Percentiles rank a stretch among this genome's conserved stretches.
Evolutionary conservation across 106 monocot species (phyloP).

Genomic region (Iris macrosiphon): DNA sequence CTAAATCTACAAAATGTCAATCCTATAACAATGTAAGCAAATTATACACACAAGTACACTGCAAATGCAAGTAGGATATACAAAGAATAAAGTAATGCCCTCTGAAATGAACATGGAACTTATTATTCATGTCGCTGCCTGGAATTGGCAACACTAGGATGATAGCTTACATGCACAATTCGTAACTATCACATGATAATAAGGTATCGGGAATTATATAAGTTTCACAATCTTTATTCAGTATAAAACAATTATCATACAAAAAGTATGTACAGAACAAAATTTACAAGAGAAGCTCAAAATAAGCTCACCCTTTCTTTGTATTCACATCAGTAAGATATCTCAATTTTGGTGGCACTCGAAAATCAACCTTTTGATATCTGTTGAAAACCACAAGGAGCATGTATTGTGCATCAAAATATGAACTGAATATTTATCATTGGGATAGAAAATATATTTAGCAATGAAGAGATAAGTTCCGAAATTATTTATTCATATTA

Average conservation of each 20-base stretch:
- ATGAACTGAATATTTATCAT: not conserved
- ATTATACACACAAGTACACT: too few relatives aligned
- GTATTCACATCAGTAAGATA: conserved; percentile 9
- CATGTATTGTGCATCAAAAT: conserved; percentile 6
- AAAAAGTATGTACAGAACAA: not conserved
- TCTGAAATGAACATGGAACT: too few relatives aligned
- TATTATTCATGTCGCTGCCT: too few relatives aligned
- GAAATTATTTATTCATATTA: not conserved
- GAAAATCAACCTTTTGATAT: conserved; percentile 76
- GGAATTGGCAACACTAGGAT: too few relatives aligned
- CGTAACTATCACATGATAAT: too few relatives aligned
- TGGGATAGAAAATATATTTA: not conserved
- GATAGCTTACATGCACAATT: too few relatives aligned
- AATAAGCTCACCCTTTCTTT: conserved; percentile 19
- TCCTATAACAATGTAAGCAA: too few relatives aligned
- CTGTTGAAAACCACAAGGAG: conserved; percentile 19
- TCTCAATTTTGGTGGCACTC: conserved; percentile 44
- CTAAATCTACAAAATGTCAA: too few relatives aligned
- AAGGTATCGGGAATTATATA: too few relatives aligned
- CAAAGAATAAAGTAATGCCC: too few relatives aligned
- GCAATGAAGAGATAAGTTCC: not conserved
- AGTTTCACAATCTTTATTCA: too few relatives aligned
- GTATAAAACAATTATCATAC: not conserved
- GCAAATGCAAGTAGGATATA: too few relatives aligned
- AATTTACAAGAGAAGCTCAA: not conserved